These are phyloP conservation scores for Scheffersomyces titani DNA, from an alignment of 1,139 yeast genomes.

Conservation along the genomic window DNA sequence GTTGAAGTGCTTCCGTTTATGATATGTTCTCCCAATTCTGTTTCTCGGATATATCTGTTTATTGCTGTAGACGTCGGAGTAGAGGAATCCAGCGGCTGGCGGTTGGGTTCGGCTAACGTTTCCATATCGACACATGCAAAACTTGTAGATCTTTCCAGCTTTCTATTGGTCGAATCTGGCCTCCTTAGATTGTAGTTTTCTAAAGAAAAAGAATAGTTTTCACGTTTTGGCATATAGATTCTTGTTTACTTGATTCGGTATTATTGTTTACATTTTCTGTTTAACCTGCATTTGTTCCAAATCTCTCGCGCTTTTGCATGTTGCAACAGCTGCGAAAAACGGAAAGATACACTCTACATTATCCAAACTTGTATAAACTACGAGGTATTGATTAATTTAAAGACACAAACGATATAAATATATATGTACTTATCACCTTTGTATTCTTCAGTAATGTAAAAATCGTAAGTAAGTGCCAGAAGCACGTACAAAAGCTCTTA, in stretches of 20 bases:
- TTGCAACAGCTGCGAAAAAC: background rate
- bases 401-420: background rate
- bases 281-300: background rate
- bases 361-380: background rate
- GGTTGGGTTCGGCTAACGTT: background rate
- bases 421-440: background rate
- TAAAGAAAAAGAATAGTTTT: background rate
- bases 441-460: background rate
- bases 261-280: background rate
- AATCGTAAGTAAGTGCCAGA: background rate
- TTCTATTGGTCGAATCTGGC: background rate
- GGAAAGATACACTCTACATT: background rate
- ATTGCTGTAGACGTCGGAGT: constrained; percentile 25
- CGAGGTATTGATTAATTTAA: background rate
- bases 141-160: background rate
- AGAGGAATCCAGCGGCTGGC: constrained; percentile 22
- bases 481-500: background rate
- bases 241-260: background rate
- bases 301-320: background rate
- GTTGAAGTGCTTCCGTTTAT: constrained; percentile 9
- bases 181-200: background rate
- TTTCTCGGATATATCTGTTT: constrained; percentile 24
- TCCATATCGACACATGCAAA: background rate
- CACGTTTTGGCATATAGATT: background rate
- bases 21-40: constrained; percentile 23